A percentile compares a stretch with the other conserved stretches of the same genome.
phyloP scores from a whole-genome alignment of 805 yeast genomes.

The Saccharomyces mikatae region DNA sequence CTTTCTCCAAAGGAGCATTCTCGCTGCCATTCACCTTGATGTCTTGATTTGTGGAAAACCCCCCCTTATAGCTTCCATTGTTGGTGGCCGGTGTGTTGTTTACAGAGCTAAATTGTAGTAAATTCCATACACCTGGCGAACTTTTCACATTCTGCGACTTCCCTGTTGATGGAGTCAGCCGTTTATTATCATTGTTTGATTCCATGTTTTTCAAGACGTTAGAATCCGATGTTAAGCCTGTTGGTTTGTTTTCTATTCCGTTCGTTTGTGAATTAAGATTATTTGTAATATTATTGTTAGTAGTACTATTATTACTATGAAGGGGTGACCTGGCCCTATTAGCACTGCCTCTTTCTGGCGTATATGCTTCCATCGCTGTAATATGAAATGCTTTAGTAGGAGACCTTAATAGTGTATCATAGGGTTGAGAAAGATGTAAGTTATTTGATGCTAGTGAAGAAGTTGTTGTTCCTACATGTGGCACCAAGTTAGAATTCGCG shows the following conservation, averaged over 20 bases:
- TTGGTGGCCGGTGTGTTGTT: constrained; percentile 28
- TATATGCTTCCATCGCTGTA: constrained; percentile 52
- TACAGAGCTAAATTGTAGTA: constrained; percentile 64
- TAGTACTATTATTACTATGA: constrained; percentile 3
- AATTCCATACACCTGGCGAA: constrained; percentile 91
- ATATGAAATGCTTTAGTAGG: constrained; percentile 40
- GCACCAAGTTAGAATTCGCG: constrained; percentile 3
- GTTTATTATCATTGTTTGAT: constrained; percentile 2
- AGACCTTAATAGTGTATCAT: constrained; percentile 23
- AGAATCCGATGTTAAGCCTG: background rate
- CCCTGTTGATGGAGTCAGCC: constrained; percentile 7
- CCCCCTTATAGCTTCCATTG: background rate
- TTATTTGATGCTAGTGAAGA: constrained; percentile 8
- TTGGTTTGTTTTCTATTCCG: background rate
- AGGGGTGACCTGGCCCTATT: constrained; percentile 14
- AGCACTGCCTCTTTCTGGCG: constrained; percentile 50
- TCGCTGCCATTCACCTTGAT: constrained; percentile 5
- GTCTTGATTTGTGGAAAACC: constrained; percentile 12
- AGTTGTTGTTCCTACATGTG: constrained; percentile 4
- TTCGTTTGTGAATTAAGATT: background rate
- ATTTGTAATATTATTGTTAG: background rate
- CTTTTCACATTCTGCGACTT: constrained; percentile 25
- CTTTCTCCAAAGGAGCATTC: background rate
- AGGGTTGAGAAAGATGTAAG: constrained; percentile 17
- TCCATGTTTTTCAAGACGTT: background rate